A percentile compares a stretch with the other conserved stretches of the same genome.
Conservation (phyloP, 2,329 filamentous ascomycete species). For the Aspergillus sp. region DNA sequence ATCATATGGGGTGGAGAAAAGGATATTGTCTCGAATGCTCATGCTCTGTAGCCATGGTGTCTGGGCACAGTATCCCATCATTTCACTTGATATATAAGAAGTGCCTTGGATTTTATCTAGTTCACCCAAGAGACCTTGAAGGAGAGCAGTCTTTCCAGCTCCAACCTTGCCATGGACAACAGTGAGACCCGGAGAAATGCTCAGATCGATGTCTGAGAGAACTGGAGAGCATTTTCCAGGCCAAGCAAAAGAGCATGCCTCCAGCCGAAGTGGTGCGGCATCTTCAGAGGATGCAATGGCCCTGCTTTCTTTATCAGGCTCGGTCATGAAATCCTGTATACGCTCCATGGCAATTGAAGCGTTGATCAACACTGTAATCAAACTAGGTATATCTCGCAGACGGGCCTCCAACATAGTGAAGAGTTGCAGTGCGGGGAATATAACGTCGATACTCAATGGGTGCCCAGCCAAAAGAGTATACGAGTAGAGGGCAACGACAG, state of each 20-base stretch:
- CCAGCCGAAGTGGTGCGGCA: constrained; percentile 43
- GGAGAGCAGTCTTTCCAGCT: constrained; percentile 61
- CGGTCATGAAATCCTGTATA: constrained; percentile 82
- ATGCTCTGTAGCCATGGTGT: constrained; percentile 69
- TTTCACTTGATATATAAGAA: constrained; percentile 54
- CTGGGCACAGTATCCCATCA: constrained; percentile 64
- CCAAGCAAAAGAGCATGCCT: constrained; percentile 74
- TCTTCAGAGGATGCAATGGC: constrained; percentile 36
- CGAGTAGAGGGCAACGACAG: constrained; percentile 76
- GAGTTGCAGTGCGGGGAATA: constrained; percentile 81
- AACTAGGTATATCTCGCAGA: constrained; percentile 70
- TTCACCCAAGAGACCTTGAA: constrained; percentile 61
- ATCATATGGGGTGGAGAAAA: constrained; percentile 67
- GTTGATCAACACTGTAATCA: constrained; percentile 76
- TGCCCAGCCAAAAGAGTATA: constrained; percentile 71
- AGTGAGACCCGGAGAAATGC: constrained; percentile 57
- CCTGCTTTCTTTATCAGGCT: constrained; percentile 76
- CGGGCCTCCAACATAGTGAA: constrained; percentile 74
- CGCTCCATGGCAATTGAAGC: constrained; percentile 78
- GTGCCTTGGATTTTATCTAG: constrained; percentile 54
- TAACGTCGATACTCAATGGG: constrained; percentile 73
- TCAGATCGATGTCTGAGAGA: constrained; percentile 54
- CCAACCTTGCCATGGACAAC: constrained; percentile 65
- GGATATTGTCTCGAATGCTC: constrained; percentile 68
- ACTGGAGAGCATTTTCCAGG: constrained; percentile 64